phyloP scores from a whole-genome alignment of 805 yeast genomes.

The Candida peoriensis region DNA sequence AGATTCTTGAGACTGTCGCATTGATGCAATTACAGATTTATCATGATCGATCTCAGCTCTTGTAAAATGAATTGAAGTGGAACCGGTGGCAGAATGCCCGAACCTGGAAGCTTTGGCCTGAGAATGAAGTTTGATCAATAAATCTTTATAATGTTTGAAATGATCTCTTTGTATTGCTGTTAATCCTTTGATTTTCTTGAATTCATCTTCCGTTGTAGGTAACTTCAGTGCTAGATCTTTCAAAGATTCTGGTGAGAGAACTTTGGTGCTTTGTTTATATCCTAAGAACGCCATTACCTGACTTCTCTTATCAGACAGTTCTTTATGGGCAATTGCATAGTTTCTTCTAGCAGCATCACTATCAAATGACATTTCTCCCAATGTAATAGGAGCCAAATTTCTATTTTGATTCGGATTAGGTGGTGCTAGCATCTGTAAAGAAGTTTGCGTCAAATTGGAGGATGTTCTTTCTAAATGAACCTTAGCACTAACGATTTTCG shows the following conservation, averaged over 20 bases:
- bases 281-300: conserved; percentile 37
- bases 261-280: conserved; percentile 28
- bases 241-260: conserved; percentile 36
- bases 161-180: conserved; percentile 24
- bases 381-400: conserved; percentile 16
- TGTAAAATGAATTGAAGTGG: conserved; percentile 17
- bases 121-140: conserved; percentile 22
- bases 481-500: conserved; percentile 20
- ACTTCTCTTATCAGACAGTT: conserved; percentile 37
- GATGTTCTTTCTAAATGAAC: conserved; percentile 20
- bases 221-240: conserved; percentile 50
- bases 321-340: conserved; percentile 15
- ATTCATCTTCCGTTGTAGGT: conserved; percentile 48
- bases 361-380: conserved; percentile 15
- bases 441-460: conserved; percentile 14
- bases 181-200: conserved; percentile 30
- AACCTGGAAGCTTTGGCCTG: conserved; percentile 1
- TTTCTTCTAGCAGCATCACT: conserved; percentile 18
- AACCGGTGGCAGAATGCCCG: conserved; percentile 7
- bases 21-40: conserved; percentile 14
- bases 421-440: not conserved
- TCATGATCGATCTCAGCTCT: conserved; percentile 12
- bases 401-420: conserved; percentile 1
- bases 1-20: conserved; percentile 21
- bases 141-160: conserved; percentile 36